These are phyloP conservation scores for Volvox carteri DNA, from an alignment of 163 green algal genomes.

Conservation along the genomic window DNA sequence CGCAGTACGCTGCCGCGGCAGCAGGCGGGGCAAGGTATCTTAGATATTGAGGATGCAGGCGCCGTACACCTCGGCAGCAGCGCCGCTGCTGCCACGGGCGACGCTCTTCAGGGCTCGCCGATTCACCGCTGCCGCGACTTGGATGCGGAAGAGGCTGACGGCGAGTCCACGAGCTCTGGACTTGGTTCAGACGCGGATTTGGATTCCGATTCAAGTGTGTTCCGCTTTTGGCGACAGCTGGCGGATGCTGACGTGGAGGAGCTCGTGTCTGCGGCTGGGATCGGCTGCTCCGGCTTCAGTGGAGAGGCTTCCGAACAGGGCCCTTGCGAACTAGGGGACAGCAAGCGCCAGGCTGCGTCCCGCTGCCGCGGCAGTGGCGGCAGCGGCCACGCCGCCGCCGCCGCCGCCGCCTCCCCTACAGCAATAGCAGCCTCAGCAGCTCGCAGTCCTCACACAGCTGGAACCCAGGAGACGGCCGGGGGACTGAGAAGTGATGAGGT, in stretches of 20 bases:
- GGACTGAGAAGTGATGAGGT: no score
- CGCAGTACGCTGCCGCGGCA: no score
- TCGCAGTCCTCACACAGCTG: background rate
- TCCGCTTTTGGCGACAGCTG: background rate
- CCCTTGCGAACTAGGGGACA: background rate
- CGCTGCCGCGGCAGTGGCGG: background rate
- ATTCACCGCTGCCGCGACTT: no score
- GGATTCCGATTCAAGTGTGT: background rate
- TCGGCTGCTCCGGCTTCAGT: background rate
- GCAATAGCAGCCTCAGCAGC: background rate
- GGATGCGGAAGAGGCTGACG: background rate
- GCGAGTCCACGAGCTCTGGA: no score
- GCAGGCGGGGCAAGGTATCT: no score
- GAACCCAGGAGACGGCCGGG: background rate
- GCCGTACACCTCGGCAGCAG: no score
- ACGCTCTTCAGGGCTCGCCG: no score
- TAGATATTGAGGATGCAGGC: no score
- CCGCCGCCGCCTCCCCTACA: background rate
- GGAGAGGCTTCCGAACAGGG: no score
- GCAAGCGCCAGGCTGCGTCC: background rate
- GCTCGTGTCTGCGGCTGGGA: background rate
- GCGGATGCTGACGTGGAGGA: constrained; percentile 10
- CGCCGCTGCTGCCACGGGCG: no score
- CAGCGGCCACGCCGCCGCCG: background rate
- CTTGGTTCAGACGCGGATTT: background rate